Evolutionary conservation across 371 early-diverging fungal genomes (phyloP).

Genomic region (Globomyces sp.): DNA sequence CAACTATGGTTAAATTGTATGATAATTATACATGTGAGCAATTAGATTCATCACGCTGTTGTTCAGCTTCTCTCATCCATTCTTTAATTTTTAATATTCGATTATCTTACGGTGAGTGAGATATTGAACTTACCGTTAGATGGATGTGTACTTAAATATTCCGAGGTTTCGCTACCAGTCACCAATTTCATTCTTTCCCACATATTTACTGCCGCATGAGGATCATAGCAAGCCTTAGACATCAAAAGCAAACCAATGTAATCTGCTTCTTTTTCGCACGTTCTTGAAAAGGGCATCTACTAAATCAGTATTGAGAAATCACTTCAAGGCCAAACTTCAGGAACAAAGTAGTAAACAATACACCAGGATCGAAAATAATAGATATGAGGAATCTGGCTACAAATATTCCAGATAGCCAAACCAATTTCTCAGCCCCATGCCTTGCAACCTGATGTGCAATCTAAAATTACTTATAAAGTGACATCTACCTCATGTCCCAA

Average conservation of each 20-base stretch:
- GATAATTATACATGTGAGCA: conserved; percentile 26
- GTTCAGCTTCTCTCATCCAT: conserved; percentile 68
- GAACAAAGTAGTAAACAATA: conserved; percentile 53
- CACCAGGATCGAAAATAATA: conserved; percentile 51
- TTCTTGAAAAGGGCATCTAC: conserved; percentile 73
- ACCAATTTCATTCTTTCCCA: conserved; percentile 51
- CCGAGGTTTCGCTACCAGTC: conserved; percentile 34
- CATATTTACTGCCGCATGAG: conserved; percentile 64
- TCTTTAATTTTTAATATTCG: conserved; percentile 68
- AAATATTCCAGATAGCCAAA: conserved; percentile 68
- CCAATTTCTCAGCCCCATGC: conserved; percentile 60
- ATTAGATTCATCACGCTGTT: conserved; percentile 33
- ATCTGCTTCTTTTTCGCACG: conserved; percentile 88
- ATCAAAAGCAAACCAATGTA: conserved; percentile 67
- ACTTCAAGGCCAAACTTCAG: conserved; percentile 62
- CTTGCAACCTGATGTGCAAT: conserved; percentile 75
- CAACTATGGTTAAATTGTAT: too few species aligned
- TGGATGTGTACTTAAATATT: conserved; percentile 89
- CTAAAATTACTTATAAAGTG: conserved; percentile 32
- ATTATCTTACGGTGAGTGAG: conserved; percentile 33
- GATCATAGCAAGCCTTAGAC: conserved; percentile 92
- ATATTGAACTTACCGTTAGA: conserved; percentile 43
- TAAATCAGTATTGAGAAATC: not conserved
- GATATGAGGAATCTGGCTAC: conserved; percentile 51
- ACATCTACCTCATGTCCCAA: conserved; percentile 71